These are phyloP conservation scores for Annulohypoxylon stygium DNA, from an alignment of 495 filamentous ascomycete genomes.

Conservation along the genomic window DNA sequence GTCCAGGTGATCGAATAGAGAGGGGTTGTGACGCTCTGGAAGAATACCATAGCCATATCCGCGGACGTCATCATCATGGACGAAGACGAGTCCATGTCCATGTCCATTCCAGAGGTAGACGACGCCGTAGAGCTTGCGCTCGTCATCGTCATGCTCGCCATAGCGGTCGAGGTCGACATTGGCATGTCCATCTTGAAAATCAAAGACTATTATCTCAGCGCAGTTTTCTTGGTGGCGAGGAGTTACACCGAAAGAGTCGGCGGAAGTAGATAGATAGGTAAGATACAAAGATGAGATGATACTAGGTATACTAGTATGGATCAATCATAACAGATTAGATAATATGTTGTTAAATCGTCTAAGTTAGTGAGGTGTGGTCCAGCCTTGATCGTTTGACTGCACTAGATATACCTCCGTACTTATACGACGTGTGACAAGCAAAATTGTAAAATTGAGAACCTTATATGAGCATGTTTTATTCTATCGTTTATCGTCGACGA, in stretches of 20 bases:
- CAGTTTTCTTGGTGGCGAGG: neutral
- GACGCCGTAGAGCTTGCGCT: constrained; percentile 33
- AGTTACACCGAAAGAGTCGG: neutral
- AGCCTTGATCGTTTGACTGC: neutral
- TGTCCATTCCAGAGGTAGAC: constrained; percentile 38
- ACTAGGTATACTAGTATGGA: neutral
- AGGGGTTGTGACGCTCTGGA: constrained; percentile 68
- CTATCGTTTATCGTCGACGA: neutral
- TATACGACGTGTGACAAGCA: neutral
- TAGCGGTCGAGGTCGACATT: constrained; percentile 27
- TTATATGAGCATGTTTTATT: constrained; percentile 14
- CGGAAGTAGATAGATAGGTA: neutral
- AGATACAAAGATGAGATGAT: neutral
- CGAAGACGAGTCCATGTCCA: constrained; percentile 28
- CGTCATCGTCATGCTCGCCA: constrained; percentile 42
- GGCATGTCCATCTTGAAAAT: constrained; percentile 35
- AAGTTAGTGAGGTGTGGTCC: neutral
- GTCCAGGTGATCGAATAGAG: constrained; percentile 76
- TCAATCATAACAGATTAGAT: neutral
- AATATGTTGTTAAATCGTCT: neutral
- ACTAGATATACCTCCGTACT: neutral
- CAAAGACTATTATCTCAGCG: neutral
- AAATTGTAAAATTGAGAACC: neutral
- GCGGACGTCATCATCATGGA: constrained; percentile 43
- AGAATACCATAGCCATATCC: constrained; percentile 65